phyloP scores from a whole-genome alignment of 352 stramenopile genomes.

The Pythium sukuiense region DNA sequence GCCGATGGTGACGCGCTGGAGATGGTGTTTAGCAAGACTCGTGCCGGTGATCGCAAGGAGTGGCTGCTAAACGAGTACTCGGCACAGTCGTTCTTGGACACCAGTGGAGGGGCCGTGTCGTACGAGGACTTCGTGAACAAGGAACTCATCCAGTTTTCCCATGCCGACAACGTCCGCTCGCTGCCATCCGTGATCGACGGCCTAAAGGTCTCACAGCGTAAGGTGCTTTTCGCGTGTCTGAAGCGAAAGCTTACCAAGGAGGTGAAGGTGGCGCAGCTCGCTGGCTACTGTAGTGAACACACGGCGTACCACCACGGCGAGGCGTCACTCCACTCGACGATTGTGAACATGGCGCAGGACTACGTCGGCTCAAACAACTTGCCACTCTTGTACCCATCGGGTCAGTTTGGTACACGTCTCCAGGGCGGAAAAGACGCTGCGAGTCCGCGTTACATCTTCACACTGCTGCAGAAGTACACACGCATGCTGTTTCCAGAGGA shows the following conservation, averaged over 20 bases:
- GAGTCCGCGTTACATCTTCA: constrained; percentile 99
- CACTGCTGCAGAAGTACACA: constrained; percentile 94
- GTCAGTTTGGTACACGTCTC: constrained; percentile 98
- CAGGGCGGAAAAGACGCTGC: constrained; percentile 98
- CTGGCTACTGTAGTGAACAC: constrained; percentile 96
- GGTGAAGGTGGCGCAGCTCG: constrained; percentile 99
- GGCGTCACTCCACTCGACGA: constrained; percentile 96
- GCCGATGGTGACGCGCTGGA: constrained; percentile 94
- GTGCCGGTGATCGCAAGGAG: constrained; percentile 94
- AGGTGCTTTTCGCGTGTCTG: constrained; percentile 97
- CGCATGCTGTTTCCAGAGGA: constrained; percentile 97
- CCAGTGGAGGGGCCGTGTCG: constrained; percentile 84
- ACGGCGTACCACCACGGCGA: constrained; percentile 99
- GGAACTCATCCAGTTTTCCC: constrained; percentile 98
- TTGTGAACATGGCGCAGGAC: constrained; percentile 99
- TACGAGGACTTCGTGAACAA: constrained; percentile 98
- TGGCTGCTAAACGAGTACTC: constrained; percentile 93
- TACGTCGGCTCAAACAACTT: constrained; percentile 99
- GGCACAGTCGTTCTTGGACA: constrained; percentile 93
- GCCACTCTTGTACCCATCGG: constrained; percentile 95
- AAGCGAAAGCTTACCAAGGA: constrained; percentile 98
- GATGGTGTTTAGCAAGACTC: constrained; percentile 98
- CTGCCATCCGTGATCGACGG: constrained; percentile 97
- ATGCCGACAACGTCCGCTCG: constrained; percentile 95
- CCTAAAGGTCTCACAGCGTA: constrained; percentile 97